Percentiles rank a stretch among this genome's conserved stretches.
phyloP scores from a whole-genome alignment of 345 rosid genomes.

The Punica granatum region DNA sequence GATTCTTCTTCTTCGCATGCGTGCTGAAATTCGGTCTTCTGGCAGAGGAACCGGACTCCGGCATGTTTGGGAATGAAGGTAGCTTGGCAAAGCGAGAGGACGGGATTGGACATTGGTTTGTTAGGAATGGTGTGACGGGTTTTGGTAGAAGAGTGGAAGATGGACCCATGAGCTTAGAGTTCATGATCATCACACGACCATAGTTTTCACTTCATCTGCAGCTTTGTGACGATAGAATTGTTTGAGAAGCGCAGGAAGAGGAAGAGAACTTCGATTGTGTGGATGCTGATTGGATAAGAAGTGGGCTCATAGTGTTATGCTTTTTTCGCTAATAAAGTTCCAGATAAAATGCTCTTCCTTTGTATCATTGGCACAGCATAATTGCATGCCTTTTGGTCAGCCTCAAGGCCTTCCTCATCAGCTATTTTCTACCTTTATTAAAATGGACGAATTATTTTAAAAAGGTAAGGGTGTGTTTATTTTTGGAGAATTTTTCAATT shows the following conservation, averaged over 20 bases:
- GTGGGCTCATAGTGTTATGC: conserved; percentile 24
- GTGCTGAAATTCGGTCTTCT: conserved; percentile 18
- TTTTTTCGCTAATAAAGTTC: not conserved
- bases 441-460: too few species aligned
- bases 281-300: conserved; percentile 63
- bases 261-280: conserved; percentile 29
- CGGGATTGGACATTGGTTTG: conserved; percentile 33
- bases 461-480: too few species aligned
- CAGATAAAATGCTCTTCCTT: not conserved
- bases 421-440: too few species aligned
- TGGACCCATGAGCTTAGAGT: conserved; percentile 34
- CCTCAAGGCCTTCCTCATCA: not conserved
- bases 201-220: not conserved
- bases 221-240: not conserved
- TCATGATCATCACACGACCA: not conserved
- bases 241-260: not conserved
- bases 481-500: too few species aligned
- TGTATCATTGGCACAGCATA: not conserved
- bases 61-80: conserved; percentile 24
- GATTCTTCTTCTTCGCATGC: conserved; percentile 59
- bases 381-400: not conserved
- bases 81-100: conserved; percentile 26
- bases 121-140: conserved; percentile 36
- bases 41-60: conserved; percentile 12
- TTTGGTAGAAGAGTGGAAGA: conserved; percentile 45